phyloP scores from a whole-genome alignment of 2,329 filamentous ascomycete species.

The Exophiala xenobiotica region DNA sequence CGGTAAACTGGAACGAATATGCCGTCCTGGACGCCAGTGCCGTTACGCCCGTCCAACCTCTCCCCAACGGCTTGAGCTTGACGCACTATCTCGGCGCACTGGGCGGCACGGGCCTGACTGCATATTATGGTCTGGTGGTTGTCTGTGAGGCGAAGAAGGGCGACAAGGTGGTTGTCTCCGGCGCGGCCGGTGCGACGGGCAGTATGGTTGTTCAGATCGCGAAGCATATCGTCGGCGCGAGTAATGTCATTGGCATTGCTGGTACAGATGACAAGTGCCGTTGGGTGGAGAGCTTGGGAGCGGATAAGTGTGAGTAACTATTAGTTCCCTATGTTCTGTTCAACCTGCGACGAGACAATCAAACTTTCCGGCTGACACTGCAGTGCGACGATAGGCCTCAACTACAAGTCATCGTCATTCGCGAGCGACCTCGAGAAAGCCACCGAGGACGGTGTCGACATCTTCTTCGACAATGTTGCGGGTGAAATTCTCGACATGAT shows the following conservation, averaged over 20 bases:
- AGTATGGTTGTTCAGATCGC: slow-evolving; percentile 62
- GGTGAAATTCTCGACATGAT: slow-evolving; percentile 21
- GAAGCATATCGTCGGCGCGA: slow-evolving; percentile 57
- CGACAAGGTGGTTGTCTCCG: slow-evolving; percentile 73
- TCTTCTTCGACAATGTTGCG: slow-evolving; percentile 67
- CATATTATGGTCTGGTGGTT: slow-evolving; percentile 71
- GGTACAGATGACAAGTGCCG: slow-evolving; percentile 66
- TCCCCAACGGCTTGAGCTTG: slow-evolving; percentile 14
- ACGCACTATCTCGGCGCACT: slow-evolving; percentile 43
- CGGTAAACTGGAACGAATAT: slow-evolving; percentile 43
- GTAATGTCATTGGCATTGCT: slow-evolving; percentile 62
- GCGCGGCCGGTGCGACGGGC: slow-evolving; percentile 75
- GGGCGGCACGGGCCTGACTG: slow-evolving; percentile 62
- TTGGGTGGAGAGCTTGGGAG: slow-evolving; percentile 62
- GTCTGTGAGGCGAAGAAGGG: slow-evolving; percentile 66
- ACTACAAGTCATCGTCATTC: slow-evolving; percentile 65
- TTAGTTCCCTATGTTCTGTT: too few relatives aligned
- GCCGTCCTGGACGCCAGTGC: slow-evolving; percentile 33
- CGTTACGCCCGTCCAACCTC: background rate
- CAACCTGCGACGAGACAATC: too few relatives aligned
- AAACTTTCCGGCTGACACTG: too few relatives aligned
- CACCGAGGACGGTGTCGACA: slow-evolving; percentile 50
- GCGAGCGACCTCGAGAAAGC: slow-evolving; percentile 42
- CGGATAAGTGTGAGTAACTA: slow-evolving; percentile 61
- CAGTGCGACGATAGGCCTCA: slow-evolving; percentile 42